These are phyloP conservation scores for Suillus fuscotomentosus DNA, from an alignment of 768 basidiomycete species.

Conservation along the genomic window DNA sequence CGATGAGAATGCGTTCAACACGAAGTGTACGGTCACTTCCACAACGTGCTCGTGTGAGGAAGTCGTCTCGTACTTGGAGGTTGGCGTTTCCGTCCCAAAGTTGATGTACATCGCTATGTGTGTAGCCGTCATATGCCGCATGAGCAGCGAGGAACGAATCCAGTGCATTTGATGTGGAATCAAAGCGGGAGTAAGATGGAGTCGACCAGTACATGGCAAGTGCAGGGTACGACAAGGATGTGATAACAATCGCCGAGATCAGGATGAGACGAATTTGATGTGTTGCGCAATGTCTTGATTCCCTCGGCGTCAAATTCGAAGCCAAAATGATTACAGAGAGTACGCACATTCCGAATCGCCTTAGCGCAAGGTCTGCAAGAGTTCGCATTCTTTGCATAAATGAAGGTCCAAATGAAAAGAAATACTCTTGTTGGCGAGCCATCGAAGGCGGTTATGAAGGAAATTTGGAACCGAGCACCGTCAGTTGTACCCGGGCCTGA, in stretches of 20 bases:
- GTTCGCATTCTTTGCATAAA: slow-evolving; percentile 36
- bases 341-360: slow-evolving; percentile 81
- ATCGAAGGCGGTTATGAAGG: slow-evolving; percentile 14
- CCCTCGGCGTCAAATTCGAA: slow-evolving; percentile 9
- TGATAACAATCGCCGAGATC: slow-evolving; percentile 84
- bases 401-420: slow-evolving; percentile 16
- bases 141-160: slow-evolving; percentile 58
- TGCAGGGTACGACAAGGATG: slow-evolving; percentile 89
- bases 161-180: slow-evolving; percentile 55
- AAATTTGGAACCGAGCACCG: slow-evolving; percentile 2
- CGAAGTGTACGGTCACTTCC: slow-evolving; percentile 67
- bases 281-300: slow-evolving; percentile 76
- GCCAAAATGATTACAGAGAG: neutral
- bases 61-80: slow-evolving; percentile 66
- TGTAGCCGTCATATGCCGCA: slow-evolving; percentile 49
- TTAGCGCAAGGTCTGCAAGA: slow-evolving; percentile 51
- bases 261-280: slow-evolving; percentile 90
- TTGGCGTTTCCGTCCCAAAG: slow-evolving; percentile 68
- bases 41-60: slow-evolving; percentile 70
- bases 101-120: slow-evolving; percentile 63
- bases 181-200: slow-evolving; percentile 56
- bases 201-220: slow-evolving; percentile 80
- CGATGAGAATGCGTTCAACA: slow-evolving; percentile 72
- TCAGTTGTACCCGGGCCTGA: neutral
- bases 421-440: slow-evolving; percentile 18